phyloP scores from a whole-genome alignment of 345 rosid species.

The Orychophragmus violaceus region DNA sequence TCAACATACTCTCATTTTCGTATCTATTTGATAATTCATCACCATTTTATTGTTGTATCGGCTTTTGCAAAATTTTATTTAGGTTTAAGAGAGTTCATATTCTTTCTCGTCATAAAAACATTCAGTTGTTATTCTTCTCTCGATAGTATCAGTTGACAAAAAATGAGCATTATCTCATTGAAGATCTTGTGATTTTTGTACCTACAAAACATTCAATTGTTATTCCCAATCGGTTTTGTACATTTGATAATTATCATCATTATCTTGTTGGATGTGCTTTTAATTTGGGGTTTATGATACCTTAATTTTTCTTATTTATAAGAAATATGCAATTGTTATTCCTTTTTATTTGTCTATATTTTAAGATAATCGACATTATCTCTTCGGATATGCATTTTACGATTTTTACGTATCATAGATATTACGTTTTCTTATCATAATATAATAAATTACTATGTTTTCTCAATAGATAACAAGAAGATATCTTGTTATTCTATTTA shows the following conservation, averaged over 20 bases:
- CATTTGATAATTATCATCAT: neutral
- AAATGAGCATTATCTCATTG: no score
- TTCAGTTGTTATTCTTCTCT: neutral
- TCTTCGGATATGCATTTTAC: neutral
- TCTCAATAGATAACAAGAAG: neutral
- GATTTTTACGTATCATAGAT: neutral
- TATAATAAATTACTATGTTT: neutral
- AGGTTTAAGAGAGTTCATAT: neutral
- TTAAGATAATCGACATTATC: neutral
- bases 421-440: neutral
- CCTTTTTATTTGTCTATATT: neutral
- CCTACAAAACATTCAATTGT: no score
- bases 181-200: no score
- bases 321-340: neutral
- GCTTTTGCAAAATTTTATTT: neutral
- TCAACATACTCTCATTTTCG: no score
- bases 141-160: no score
- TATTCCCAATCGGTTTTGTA: no score
- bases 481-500: neutral
- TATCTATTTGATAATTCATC: no score
- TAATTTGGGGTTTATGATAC: neutral
- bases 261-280: neutral
- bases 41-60: neutral
- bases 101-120: neutral
- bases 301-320: neutral